Evolutionary conservation across 2,329 filamentous ascomycete genomes (phyloP).

Genomic region (Penicillium sp.): DNA sequence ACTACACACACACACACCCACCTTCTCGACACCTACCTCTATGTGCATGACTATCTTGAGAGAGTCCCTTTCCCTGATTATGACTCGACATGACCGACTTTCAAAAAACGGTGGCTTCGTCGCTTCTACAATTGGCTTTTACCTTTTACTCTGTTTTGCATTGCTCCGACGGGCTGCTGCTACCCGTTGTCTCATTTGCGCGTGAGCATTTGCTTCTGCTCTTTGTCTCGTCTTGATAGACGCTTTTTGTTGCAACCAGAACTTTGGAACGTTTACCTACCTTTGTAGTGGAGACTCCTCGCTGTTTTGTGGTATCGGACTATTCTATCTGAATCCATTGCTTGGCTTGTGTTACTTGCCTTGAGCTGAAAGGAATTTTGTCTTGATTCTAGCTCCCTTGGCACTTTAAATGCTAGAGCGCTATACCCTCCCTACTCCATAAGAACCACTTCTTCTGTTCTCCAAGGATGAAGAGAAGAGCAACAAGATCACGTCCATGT

Average conservation of each 20-base stretch:
- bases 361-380: background rate
- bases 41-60: conserved; percentile 14
- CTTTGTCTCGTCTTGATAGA: conserved; percentile 7
- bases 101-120: conserved; percentile 22
- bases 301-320: background rate
- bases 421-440: conserved; percentile 4
- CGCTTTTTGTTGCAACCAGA: conserved; percentile 2
- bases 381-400: conserved; percentile 3
- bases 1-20: no score
- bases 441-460: conserved; percentile 10
- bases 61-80: conserved; percentile 14
- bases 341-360: background rate
- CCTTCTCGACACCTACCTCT: conserved; percentile 1
- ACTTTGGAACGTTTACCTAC: conserved; percentile 3
- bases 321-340: conserved; percentile 10
- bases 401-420: conserved; percentile 2
- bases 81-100: conserved; percentile 25
- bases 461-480: background rate
- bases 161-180: conserved; percentile 10
- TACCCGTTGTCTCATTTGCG: conserved; percentile 7
- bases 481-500: background rate
- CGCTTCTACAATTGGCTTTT: conserved; percentile 18
- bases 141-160: conserved; percentile 8
- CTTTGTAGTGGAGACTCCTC: background rate
- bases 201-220: background rate